Evolutionary conservation across 306 rosid species (phyloP), one percentile per base, ranked within the genome.

Genomic region (Prunus campanulata): DNA sequence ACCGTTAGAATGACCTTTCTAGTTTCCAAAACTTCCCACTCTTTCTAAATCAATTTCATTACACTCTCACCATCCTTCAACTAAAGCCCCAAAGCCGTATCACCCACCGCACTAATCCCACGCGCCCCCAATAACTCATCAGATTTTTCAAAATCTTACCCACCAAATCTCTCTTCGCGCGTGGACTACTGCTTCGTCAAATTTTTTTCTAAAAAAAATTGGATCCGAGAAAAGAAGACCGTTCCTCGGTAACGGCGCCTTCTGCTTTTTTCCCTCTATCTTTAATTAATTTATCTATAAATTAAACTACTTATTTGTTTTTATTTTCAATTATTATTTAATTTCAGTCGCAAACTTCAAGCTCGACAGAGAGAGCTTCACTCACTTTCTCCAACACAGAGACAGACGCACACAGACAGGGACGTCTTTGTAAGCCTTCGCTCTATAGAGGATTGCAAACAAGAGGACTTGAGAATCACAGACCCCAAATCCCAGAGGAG

Each of bases 231-330:
- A 64, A 77, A 85, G 83, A 86, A 86, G 96, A 88, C 96, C 97
- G 97, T 93, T 93, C 97, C 92, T 93, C 93, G 98, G 44, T 71
- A 61, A 35, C 47, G 22, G 90, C 69, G 96, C 91, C 71, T 56
- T 14, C 27, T 50, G 63, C 49, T 47, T 39, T 39, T 49, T 72
- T 77, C 77, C 67, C 52, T 48, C 8, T 77, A 74, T 44, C 48
- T 32, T 19, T 12, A 11, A 11, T 60, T 44, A 46, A 59, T 15
- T 70, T 30, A 15, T 22, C 66, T 25, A 44, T 13, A 39, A 56
- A 55, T 35, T 16, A 9, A 65, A 65, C 19, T 51, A 27, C 50
- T 69, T 13, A 11, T 67, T 66, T 67, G 14, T 6, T 49, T 74
- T 74, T 44, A 1, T 11, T 55, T 42, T 49, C 20, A 1, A 9